phyloP scores from a whole-genome alignment of 2,329 filamentous ascomycete species.

The Pseudogymnoascus sp. region DNA sequence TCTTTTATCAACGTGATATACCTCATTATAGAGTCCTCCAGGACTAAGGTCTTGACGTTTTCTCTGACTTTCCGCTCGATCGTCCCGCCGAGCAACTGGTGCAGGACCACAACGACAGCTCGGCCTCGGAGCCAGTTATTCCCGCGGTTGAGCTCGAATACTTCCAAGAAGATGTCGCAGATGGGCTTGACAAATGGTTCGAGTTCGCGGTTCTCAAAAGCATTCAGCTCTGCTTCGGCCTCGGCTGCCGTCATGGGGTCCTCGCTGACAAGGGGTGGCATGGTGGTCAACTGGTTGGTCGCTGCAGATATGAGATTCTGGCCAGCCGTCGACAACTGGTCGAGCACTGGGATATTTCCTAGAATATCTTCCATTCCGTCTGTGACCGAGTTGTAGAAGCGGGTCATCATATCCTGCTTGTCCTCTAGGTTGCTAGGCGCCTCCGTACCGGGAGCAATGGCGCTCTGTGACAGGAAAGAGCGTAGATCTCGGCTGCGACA shows the following conservation, averaged over 20 bases:
- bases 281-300: constrained; percentile 52
- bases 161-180: constrained; percentile 92
- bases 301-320: constrained; percentile 82
- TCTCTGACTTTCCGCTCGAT: constrained; percentile 95
- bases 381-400: constrained; percentile 92
- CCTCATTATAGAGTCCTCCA: constrained; percentile 69
- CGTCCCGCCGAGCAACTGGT: constrained; percentile 90
- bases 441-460: constrained; percentile 57
- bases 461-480: constrained; percentile 84
- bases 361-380: constrained; percentile 98
- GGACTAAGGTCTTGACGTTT: constrained; percentile 61
- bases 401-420: constrained; percentile 82
- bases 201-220: constrained; percentile 81
- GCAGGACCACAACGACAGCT: constrained; percentile 90
- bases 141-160: constrained; percentile 87
- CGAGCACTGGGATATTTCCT: constrained; percentile 89
- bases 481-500: constrained; percentile 89
- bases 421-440: constrained; percentile 47
- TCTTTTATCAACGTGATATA: constrained; percentile 69
- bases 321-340: constrained; percentile 85
- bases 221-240: constrained; percentile 87
- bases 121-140: constrained; percentile 96
- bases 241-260: constrained; percentile 53
- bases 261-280: constrained; percentile 44
- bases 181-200: constrained; percentile 98